phyloP scores from a whole-genome alignment of 352 stramenopile species.

The Pythium aquatile region DNA sequence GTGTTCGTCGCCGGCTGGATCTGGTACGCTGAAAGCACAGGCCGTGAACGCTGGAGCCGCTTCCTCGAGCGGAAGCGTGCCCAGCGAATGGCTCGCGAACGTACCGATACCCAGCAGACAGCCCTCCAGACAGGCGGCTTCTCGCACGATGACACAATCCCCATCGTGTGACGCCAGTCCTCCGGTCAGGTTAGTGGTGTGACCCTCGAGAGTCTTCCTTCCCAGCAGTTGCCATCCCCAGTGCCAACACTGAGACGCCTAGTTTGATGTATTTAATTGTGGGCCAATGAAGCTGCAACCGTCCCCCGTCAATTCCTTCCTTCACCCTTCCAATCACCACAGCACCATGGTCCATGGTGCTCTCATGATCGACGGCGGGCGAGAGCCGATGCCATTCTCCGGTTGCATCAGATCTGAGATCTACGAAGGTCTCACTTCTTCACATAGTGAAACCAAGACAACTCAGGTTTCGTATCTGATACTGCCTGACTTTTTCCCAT shows the following conservation, averaged over 20 bases:
- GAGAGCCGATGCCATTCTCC: background rate
- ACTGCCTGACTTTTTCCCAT: background rate
- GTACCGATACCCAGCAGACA: background rate
- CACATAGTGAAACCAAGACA: background rate
- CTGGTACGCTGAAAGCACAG: slow-evolving; percentile 22
- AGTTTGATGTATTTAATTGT: slow-evolving; percentile 3
- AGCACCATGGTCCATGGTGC: no score
- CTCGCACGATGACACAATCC: slow-evolving; percentile 23
- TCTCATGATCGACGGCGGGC: no score
- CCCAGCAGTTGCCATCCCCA: slow-evolving; percentile 6
- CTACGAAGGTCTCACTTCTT: background rate
- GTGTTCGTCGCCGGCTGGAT: slow-evolving; percentile 7
- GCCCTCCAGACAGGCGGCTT: slow-evolving; percentile 4
- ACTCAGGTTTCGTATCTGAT: background rate
- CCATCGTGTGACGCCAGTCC: slow-evolving; percentile 20
- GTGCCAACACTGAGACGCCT: background rate
- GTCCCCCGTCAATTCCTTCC: background rate
- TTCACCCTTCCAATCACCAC: no score
- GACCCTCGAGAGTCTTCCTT: slow-evolving; percentile 5
- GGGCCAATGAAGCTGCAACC: background rate
- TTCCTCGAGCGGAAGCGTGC: slow-evolving; percentile 27
- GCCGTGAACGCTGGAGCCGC: slow-evolving; percentile 23
- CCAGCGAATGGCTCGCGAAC: slow-evolving; percentile 16
- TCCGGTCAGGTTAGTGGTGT: slow-evolving; percentile 6
- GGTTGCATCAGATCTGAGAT: background rate